Conservation (phyloP, 176 grass and related monocot genomes). For the Lolium multiflorum region DNA sequence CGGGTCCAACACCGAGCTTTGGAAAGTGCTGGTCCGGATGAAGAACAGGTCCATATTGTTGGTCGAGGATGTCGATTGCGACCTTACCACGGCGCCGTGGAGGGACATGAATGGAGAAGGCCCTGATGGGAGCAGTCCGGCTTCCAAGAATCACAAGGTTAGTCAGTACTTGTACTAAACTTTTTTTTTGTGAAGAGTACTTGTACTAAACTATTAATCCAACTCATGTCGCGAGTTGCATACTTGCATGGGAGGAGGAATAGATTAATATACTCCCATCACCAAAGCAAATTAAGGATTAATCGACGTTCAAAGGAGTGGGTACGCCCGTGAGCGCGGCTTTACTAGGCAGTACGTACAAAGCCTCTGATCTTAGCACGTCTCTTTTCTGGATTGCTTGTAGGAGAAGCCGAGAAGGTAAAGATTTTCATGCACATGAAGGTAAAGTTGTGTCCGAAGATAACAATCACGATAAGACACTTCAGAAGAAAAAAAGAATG, state of each 20-base stretch:
- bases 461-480: not conserved
- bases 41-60: conserved; percentile 59
- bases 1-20: conserved; percentile 61
- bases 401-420: not conserved
- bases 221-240: not conserved
- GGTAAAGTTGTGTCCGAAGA: not conserved
- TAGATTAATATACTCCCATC: not conserved
- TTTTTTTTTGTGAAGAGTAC: no score
- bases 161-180: not conserved
- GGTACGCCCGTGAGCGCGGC: no score
- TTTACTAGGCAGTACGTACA: not conserved
- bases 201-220: no score
- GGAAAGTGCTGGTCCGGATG: conserved; percentile 66
- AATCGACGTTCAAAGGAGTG: no score
- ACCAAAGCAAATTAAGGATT: not conserved
- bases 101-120: conserved; percentile 1
- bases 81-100: not conserved
- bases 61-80: conserved; percentile 60
- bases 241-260: not conserved
- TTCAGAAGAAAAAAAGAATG: not conserved
- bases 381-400: not conserved
- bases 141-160: conserved; percentile 41
- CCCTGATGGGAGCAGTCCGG: not conserved
- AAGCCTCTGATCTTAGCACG: not conserved
- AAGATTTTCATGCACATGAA: not conserved